Base-by-base conservation (phyloP, 805 yeast species). In the Cyberlindnera mississippiensis region DNA sequence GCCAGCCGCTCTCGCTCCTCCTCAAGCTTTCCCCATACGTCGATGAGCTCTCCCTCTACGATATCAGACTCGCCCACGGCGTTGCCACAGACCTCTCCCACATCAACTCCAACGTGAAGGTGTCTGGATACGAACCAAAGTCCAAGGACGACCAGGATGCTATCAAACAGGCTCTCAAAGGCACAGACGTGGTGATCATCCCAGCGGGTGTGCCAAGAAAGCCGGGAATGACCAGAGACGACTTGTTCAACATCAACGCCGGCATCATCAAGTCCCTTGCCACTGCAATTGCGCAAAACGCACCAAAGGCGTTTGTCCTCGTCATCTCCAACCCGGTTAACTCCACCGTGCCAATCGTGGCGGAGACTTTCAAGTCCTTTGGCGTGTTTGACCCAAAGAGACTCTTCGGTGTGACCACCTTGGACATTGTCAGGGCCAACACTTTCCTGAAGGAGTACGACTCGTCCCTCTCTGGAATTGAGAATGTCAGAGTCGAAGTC, bases 201-300 rank as follows among this genome's bases (percentile, higher is more conserved):
- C 95, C 95, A 35, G 96, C 96, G 28, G 96, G 96, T 48, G 82
- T 86, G 31, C 95, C 96, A 58, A 82, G 96, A 71, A 87, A 87
- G 70, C 96, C 96, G 32, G 96, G 96, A 44, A 86, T 86, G 96
- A 84, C 95, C 46, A 80, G 96, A 67, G 96, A 85, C 62, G 96
- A 86, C 57, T 74, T 86, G 61, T 85, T 86, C 75, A 76, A 77
- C 65, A 83, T 84, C 66, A 86, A 86, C 60, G 93, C 95, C 7
- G 78, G 82, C 28, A 89, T 89, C 61, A 82, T 89, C 48, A 75
- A 76, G 50, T 79, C 76, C 46, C 69, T 89, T 47, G 84, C 91
- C 29, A 76, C 76, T 51, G 87, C 86, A 12, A 80, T 88, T 55
- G 93, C 95, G 37, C 69, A 69, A 50, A 55, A 61, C 60, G 78